These are phyloP conservation scores for Paramecium sonneborni DNA, from an alignment of 73 alveolate genomes.

Conservation along the genomic window DNA sequence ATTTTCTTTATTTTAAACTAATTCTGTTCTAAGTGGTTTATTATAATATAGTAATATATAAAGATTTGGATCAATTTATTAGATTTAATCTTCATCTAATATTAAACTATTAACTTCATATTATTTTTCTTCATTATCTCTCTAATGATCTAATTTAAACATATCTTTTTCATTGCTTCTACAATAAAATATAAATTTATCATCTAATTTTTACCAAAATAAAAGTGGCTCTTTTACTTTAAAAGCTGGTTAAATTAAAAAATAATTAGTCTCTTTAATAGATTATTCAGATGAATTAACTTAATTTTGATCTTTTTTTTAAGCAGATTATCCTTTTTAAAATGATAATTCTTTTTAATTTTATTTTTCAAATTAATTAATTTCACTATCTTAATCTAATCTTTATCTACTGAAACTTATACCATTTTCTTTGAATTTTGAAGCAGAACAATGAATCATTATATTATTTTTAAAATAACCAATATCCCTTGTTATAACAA, in stretches of 20 bases:
- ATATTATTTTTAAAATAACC: slow-evolving; percentile 25
- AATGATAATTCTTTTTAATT: neutral
- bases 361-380: neutral
- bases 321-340: neutral
- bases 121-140: neutral
- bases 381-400: neutral
- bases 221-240: neutral
- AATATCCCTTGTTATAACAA: slow-evolving; percentile 18
- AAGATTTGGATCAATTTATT: neutral
- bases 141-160: neutral
- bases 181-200: slow-evolving; percentile 28
- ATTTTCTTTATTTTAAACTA: neutral
- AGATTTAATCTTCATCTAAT: neutral
- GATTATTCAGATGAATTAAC: neutral
- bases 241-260: slow-evolving; percentile 1
- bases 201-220: slow-evolving; percentile 48
- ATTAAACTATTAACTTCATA: neutral
- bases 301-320: neutral
- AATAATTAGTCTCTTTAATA: neutral
- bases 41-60: neutral
- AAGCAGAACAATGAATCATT: slow-evolving; percentile 3
- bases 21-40: neutral
- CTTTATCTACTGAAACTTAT: neutral
- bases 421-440: neutral
- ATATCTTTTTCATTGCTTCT: neutral